phyloP scores from a whole-genome alignment of 2,329 filamentous ascomycete genomes.

The Ceratocystis albifundus region DNA sequence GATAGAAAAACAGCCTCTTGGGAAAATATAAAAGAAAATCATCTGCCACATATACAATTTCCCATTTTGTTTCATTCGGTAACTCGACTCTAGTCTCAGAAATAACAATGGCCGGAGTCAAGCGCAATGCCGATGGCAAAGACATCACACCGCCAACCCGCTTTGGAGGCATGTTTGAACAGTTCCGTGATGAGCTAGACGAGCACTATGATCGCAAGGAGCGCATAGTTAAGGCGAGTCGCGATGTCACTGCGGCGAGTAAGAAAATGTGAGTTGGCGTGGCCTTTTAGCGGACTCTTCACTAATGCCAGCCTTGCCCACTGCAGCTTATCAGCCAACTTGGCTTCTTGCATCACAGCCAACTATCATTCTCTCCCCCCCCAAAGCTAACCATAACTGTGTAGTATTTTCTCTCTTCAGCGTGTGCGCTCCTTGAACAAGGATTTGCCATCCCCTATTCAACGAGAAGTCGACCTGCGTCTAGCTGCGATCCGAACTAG shows the following conservation, averaged over 20 bases:
- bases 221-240: constrained; percentile 75
- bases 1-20: background rate
- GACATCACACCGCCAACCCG: constrained; percentile 26
- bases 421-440: constrained; percentile 50
- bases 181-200: constrained; percentile 77
- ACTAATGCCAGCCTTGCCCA: background rate
- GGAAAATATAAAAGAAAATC: background rate
- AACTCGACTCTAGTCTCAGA: too few species aligned
- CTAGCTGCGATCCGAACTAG: constrained; percentile 59
- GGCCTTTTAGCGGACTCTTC: background rate
- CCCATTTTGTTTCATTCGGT: background rate
- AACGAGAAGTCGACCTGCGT: constrained; percentile 57
- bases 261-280: constrained; percentile 71
- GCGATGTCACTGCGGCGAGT: constrained; percentile 85
- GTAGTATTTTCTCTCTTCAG: constrained; percentile 34
- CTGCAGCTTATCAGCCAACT: background rate
- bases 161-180: constrained; percentile 68
- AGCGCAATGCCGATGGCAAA: constrained; percentile 45
- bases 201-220: constrained; percentile 89
- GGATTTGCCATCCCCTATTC: constrained; percentile 55
- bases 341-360: too few species aligned
- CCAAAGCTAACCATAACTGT: background rate
- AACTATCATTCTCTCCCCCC: background rate
- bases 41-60: background rate
- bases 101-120: constrained; percentile 31